phyloP scores from a whole-genome alignment of 805 yeast species.

The Hanseniaspora singularis region DNA sequence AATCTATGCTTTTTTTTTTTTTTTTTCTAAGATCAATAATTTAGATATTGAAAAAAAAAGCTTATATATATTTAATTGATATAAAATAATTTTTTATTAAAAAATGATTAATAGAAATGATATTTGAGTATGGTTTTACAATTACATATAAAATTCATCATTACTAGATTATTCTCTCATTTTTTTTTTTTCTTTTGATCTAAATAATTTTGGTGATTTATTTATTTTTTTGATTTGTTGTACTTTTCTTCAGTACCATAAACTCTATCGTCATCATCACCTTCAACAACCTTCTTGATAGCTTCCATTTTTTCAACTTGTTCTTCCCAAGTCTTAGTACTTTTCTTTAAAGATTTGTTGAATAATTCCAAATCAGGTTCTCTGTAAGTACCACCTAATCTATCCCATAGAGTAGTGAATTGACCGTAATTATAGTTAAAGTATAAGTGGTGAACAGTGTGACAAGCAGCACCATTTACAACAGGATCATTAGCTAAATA shows the following conservation, averaged over 20 bases:
- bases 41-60: no score
- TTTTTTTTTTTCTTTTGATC: no score
- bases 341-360: slow-evolving; percentile 47
- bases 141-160: no score
- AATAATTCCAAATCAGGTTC: slow-evolving; percentile 81
- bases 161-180: no score
- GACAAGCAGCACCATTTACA: slow-evolving; percentile 96
- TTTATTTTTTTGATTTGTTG: slow-evolving; percentile 18
- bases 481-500: slow-evolving; percentile 86
- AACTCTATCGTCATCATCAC: slow-evolving; percentile 59
- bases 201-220: no score
- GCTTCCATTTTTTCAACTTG: slow-evolving; percentile 67
- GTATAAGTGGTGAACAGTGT: slow-evolving; percentile 90
- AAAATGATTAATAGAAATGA: no score
- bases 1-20: no score
- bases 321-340: slow-evolving; percentile 50
- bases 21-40: no score
- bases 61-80: no score
- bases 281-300: slow-evolving; percentile 72
- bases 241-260: slow-evolving; percentile 43
- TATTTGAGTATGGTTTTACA: no score
- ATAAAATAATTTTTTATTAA: no score
- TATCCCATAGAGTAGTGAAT: slow-evolving; percentile 96
- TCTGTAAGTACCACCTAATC: slow-evolving; percentile 87
- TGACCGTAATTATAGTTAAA: slow-evolving; percentile 98